phyloP scores from a whole-genome alignment of 352 stramenopile species.

The Pythium rhizo-oryzae region DNA sequence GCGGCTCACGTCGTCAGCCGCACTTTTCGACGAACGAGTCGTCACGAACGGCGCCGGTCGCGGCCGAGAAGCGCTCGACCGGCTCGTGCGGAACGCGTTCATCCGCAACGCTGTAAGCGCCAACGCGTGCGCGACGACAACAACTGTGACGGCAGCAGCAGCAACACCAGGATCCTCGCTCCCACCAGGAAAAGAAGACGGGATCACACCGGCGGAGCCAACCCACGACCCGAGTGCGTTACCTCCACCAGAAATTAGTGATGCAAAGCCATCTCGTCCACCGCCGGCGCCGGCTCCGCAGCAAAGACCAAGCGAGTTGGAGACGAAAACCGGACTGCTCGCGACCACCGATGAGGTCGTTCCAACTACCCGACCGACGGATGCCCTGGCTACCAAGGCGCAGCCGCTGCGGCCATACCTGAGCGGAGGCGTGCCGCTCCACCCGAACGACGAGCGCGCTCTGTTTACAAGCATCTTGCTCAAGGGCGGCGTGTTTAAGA shows the following conservation, averaged over 20 bases:
- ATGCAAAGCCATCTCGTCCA: too few relatives aligned
- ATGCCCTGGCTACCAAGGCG: background rate
- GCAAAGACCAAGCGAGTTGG: too few relatives aligned
- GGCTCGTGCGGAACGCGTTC: constrained; percentile 54
- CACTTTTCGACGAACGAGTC: constrained; percentile 50
- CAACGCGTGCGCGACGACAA: background rate
- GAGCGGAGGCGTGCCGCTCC: constrained; percentile 20
- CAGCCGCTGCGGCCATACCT: background rate
- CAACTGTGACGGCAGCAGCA: background rate
- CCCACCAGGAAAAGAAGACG: background rate
- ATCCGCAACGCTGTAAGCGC: constrained; percentile 26
- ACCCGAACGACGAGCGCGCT: constrained; percentile 42
- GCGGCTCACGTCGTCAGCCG: constrained; percentile 31
- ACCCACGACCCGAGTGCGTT: too few relatives aligned
- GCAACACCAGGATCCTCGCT: background rate
- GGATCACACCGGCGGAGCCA: background rate
- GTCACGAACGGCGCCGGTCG: constrained; percentile 45
- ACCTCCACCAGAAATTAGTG: too few relatives aligned
- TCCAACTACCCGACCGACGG: background rate
- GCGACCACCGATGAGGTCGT: too few relatives aligned
- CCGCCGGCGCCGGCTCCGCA: too few relatives aligned
- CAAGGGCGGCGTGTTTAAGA: constrained; percentile 75
- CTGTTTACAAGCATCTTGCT: constrained; percentile 64
- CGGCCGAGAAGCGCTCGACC: constrained; percentile 58
- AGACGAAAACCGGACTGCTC: too few relatives aligned